Evolutionary conservation across 257 asterid genomes (phyloP), one percentile per base, ranked within the genome.

Genomic region (Solanum ahanhuiri): DNA sequence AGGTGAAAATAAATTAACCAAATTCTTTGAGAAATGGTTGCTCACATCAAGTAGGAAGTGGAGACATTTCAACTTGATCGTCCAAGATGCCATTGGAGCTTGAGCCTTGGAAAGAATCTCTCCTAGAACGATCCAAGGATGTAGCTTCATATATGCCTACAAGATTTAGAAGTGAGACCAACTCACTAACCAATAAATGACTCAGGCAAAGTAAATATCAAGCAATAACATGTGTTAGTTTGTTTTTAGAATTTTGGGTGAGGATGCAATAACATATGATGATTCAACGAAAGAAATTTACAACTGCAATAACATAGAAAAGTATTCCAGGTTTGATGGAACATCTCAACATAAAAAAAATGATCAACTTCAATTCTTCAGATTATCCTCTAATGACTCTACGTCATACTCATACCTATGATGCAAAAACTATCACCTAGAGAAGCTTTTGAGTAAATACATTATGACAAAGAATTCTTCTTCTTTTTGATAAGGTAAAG

Each of bases 61-160:
- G 85, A 43, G 97, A 92, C 97, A 92, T 93, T 87, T 93, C 94
- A 82, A 86, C 84, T 89, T 63, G 93, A 87, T 95, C 98, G 9
- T 92, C 99, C 76, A 89, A 91, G 89, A 90, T 79, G 76, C 93
- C 98, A 87, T 91, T 88, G 77, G 91, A 88, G 89, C 89, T 93
- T 85, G 94, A 86, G 84, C 90, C 92, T 86, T 90, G 92, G 86
- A 89, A 73, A 69, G 96, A 89, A 89, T 93, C 98, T 91, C 92
- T 96, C 88, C 91, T 92, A 18, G 25, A 54, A 86, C 91, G 97
- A 87, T 96, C 99, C 93, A 96, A 85, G n/a, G 99, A 95, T 54
- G 99, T 96, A 54, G 98, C 98, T 91, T 95, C 94, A 81, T 94
- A 91, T 90, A 96, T 95, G 48, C 98, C 99, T 96, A 89, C 88